Evolutionary conservation across 352 stramenopile genomes (phyloP).

Genomic region (Pythium insidiosum): DNA sequence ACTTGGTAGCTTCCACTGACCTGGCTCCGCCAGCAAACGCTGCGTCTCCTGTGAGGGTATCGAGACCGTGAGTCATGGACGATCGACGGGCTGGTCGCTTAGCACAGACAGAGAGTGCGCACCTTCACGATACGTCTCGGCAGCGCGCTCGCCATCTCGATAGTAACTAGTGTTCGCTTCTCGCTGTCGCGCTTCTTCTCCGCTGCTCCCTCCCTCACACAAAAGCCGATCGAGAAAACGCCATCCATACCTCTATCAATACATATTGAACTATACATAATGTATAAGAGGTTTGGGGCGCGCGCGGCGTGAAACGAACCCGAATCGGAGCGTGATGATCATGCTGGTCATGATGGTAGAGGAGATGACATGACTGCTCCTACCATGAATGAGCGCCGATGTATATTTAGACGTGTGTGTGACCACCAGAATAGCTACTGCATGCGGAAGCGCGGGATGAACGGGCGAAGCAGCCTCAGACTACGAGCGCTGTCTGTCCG

Average conservation of each 20-base stretch:
- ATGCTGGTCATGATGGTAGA: no score
- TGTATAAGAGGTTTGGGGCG: neutral
- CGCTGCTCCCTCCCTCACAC: conserved; percentile 1
- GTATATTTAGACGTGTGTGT: no score
- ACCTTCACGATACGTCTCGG: conserved; percentile 75
- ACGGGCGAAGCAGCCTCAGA: no score
- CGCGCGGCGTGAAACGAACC: neutral
- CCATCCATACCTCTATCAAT: neutral
- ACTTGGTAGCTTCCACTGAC: conserved; percentile 3
- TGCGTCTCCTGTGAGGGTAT: conserved; percentile 84
- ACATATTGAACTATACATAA: conserved; percentile 8
- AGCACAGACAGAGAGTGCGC: neutral
- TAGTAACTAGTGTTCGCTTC: neutral
- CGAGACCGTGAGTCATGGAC: neutral
- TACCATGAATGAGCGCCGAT: no score
- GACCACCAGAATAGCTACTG: no score
- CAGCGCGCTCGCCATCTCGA: conserved; percentile 44
- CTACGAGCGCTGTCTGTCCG: no score
- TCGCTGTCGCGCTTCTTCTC: conserved; percentile 1
- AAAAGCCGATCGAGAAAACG: neutral
- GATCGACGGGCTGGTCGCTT: neutral
- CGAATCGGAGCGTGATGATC: no score
- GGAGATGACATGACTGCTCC: no score
- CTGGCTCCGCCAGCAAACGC: conserved; percentile 91
- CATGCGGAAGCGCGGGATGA: no score